Base-by-base conservation (phyloP, 345 rosid genomes). In the Moringa oleifera region DNA sequence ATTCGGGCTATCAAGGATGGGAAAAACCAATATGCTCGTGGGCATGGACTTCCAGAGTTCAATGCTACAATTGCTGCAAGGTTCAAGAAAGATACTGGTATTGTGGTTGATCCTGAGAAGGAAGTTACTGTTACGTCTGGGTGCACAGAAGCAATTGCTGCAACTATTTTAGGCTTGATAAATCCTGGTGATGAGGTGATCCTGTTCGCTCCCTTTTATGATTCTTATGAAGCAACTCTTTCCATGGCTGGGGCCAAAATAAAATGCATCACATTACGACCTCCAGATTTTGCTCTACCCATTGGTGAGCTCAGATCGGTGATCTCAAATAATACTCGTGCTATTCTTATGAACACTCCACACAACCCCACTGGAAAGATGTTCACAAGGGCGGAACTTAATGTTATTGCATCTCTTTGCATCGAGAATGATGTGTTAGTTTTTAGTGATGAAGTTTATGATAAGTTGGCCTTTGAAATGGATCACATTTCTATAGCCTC, bases 301-400 rank as follows among this genome's bases (percentile, higher is more conserved):
- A 66, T 94, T 12, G 74, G 83, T 10, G 93, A 91, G 77, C 93
- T 94, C n/a, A 89, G 73, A 75, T 84, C 95, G 17, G 62, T 73
- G 0, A 80, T 94, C 57, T 70, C 87, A 7, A 91, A 76, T 65
- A 75, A 85, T 28, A 94, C 97, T 20, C 81, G 90, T 67, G 97
- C 97, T 6, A 75, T 94, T 58, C 88, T 94, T 25, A 70, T 94
- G 54, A 94, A 94, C 79, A 82, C 90, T 47, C 99, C 96, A 3
- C 97, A 94, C 67, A 91, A 94, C 62, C 97, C 96, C 9, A 94
- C 97, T 0, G 97, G 97, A 45, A 94, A 94, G 71, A 94, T 94
- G 97, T 94, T 91, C 72, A 82, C 91, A 0, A 66, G 71, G 68
- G 90, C 81, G 41, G 99, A 94, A 72, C 93, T 91, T 4, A 58